Evolutionary conservation across 768 basidiomycete species (phyloP).

Genomic region (Mycena latifolia): DNA sequence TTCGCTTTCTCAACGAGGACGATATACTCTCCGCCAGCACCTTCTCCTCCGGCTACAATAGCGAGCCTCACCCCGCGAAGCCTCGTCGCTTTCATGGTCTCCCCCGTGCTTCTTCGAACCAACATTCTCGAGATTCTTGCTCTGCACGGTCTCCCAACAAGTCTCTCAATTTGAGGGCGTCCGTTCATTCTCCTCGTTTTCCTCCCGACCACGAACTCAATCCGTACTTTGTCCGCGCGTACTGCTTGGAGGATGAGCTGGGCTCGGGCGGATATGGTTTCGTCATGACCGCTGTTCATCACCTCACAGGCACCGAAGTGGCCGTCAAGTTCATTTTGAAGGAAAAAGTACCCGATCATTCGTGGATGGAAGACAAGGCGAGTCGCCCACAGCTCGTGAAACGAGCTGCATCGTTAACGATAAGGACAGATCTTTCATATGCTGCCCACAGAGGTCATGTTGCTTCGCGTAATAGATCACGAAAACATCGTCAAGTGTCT

Average conservation of each 20-base stretch:
- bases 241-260: slow-evolving; percentile 79
- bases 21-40: slow-evolving; percentile 18
- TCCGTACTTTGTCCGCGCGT: slow-evolving; percentile 67
- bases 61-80: slow-evolving; percentile 29
- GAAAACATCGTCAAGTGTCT: slow-evolving; percentile 86
- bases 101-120: slow-evolving; percentile 29
- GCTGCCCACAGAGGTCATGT: slow-evolving; percentile 85
- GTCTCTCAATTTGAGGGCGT: slow-evolving; percentile 39
- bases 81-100: not conserved
- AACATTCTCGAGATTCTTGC: slow-evolving; percentile 3
- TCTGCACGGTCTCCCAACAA: slow-evolving; percentile 6
- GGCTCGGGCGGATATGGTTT: slow-evolving; percentile 96
- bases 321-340: slow-evolving; percentile 97
- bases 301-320: slow-evolving; percentile 72
- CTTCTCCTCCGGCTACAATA: slow-evolving; percentile 28
- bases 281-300: slow-evolving; percentile 88
- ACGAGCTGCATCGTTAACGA: slow-evolving; percentile 58
- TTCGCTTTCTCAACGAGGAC: slow-evolving; percentile 24
- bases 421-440: slow-evolving; percentile 58
- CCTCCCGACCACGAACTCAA: slow-evolving; percentile 71
- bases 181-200: slow-evolving; percentile 64
- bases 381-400: not conserved
- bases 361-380: slow-evolving; percentile 42
- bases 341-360: slow-evolving; percentile 65
- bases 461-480: slow-evolving; percentile 78